These are phyloP conservation scores for Fusarium stilboides DNA, from an alignment of 2,329 filamentous ascomycete species.

Conservation along the genomic window DNA sequence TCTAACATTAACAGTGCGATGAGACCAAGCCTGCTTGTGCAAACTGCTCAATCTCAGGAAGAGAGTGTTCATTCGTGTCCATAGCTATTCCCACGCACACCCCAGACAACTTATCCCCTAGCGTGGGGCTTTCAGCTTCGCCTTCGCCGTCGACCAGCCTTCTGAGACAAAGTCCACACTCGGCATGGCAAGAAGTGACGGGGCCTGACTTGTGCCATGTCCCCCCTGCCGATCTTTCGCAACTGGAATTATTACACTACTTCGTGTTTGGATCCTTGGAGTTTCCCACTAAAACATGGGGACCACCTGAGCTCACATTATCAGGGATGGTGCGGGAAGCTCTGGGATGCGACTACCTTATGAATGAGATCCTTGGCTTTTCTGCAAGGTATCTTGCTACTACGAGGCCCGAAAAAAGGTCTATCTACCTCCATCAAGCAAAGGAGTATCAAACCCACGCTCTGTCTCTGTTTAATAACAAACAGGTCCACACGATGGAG, in stretches of 20 bases:
- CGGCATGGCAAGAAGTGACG: neutral
- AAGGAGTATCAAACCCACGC: constrained; percentile 2
- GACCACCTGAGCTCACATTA: neutral
- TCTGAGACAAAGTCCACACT: neutral
- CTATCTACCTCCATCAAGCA: neutral
- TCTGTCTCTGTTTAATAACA: neutral
- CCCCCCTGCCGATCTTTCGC: neutral
- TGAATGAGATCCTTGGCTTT: constrained; percentile 2
- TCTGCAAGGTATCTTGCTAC: constrained; percentile 1
- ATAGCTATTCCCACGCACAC: neutral
- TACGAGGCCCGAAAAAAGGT: neutral
- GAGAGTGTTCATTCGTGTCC: constrained; percentile 1
- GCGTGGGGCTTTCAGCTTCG: neutral
- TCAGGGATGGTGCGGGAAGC: neutral
- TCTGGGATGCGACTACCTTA: neutral
- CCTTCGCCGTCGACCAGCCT: neutral
- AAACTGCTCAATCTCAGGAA: neutral
- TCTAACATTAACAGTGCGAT: neutral
- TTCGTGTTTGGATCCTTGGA: constrained; percentile 2
- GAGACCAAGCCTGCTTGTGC: neutral
- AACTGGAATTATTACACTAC: constrained; percentile 1
- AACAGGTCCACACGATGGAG: neutral
- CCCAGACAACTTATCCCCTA: neutral
- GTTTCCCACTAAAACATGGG: neutral
- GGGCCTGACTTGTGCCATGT: neutral